Percentiles rank a stretch among this genome's conserved stretches.
Conservation (phyloP, 257 asterid genomes). For the Ilex asprella region DNA sequence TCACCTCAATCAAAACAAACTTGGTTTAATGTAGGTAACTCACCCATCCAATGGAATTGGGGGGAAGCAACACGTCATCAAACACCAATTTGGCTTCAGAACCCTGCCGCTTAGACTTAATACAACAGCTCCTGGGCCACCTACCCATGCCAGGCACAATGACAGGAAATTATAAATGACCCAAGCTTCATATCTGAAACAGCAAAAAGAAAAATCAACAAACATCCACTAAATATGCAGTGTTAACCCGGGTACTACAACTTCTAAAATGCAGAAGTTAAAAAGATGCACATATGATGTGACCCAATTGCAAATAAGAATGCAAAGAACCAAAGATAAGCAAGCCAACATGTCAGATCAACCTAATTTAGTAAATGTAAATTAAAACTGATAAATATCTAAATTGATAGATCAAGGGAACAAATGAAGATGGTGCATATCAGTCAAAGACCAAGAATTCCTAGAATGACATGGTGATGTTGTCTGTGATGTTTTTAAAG, state of each 20-base stretch:
- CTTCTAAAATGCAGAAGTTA: not conserved
- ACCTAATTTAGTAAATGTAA: too few relatives aligned
- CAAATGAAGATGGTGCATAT: too few relatives aligned
- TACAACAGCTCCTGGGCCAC: conserved; percentile 99
- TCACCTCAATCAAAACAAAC: conserved; percentile 1
- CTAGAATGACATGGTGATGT: too few relatives aligned
- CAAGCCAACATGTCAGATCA: too few relatives aligned
- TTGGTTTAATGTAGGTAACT: conserved; percentile 22
- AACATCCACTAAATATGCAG: not conserved
- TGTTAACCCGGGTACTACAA: not conserved
- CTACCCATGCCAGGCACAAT: conserved; percentile 98
- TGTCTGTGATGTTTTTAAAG: too few relatives aligned
- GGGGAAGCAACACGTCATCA: conserved; percentile 91
- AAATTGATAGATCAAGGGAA: too few relatives aligned
- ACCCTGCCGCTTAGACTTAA: conserved; percentile 72
- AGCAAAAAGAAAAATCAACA: conserved; percentile 13
- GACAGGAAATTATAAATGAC: conserved; percentile 97
- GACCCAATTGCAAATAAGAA: not conserved
- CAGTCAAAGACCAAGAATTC: too few relatives aligned
- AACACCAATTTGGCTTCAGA: conserved; percentile 85
- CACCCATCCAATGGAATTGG: conserved; percentile 94
- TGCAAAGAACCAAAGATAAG: not conserved
- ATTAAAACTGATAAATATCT: too few relatives aligned
- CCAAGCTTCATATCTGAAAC: conserved; percentile 98
- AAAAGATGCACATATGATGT: not conserved